A percentile compares a stretch with the other conserved stretches of the same genome.
Evolutionary conservation across 106 monocot species (phyloP).

Genomic region (Hemerocallis citrina): DNA sequence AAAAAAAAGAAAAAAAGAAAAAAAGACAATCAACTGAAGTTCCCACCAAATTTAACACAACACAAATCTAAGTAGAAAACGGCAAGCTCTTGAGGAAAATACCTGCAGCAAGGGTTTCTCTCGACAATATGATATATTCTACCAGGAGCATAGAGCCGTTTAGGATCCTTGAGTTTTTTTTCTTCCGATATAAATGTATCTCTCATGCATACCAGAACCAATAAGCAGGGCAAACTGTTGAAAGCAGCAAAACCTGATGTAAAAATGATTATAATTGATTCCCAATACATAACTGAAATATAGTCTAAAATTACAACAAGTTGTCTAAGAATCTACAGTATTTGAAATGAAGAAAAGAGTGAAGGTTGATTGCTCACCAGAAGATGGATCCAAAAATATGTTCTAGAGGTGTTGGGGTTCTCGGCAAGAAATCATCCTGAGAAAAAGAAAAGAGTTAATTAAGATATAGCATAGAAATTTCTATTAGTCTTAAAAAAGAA

Average conservation of each 20-base stretch:
- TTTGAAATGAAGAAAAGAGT: neutral
- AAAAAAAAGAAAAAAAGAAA: neutral
- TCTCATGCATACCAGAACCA: conserved; percentile 49
- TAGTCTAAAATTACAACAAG: neutral
- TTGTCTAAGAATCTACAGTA: neutral
- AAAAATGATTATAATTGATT: conserved; percentile 1
- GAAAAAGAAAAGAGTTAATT: neutral
- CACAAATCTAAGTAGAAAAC: neutral
- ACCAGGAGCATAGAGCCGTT: conserved; percentile 54
- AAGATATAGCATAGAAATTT: too few relatives aligned
- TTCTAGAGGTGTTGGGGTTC: conserved; percentile 54
- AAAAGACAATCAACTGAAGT: neutral
- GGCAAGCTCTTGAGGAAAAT: too few relatives aligned
- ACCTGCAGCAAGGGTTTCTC: conserved; percentile 48
- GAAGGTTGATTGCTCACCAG: conserved; percentile 25
- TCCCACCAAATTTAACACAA: neutral
- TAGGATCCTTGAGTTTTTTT: conserved; percentile 47
- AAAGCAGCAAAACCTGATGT: conserved; percentile 11
- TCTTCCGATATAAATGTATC: conserved; percentile 56
- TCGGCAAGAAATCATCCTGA: conserved; percentile 64
- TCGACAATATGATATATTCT: conserved; percentile 62
- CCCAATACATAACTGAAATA: neutral
- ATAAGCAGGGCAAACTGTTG: conserved; percentile 57
- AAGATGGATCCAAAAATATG: conserved; percentile 59
- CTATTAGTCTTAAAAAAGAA: too few relatives aligned